phyloP scores from a whole-genome alignment of 805 yeast genomes.

The Jamesozyma lodderae region DNA sequence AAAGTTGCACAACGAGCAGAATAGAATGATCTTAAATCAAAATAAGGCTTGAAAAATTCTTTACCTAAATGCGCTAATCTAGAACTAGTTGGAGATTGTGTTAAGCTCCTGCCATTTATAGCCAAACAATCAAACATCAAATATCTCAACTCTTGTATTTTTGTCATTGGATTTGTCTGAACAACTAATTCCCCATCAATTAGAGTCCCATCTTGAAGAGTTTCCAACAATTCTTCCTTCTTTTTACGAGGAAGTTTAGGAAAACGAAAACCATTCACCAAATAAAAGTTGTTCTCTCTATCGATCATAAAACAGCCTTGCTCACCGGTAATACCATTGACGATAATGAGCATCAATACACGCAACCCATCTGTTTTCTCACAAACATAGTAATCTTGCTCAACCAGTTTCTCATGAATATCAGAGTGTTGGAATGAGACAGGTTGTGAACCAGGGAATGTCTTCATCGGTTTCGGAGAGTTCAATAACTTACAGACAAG shows the following conservation, averaged over 20 bases:
- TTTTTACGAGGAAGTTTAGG: conserved; percentile 41
- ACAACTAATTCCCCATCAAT: conserved; percentile 91
- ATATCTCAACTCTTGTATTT: conserved; percentile 60
- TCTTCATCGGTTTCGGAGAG: conserved; percentile 38
- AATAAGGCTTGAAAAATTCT: conserved; percentile 74
- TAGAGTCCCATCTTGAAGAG: conserved; percentile 77
- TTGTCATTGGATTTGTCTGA: conserved; percentile 47
- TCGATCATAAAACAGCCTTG: conserved; percentile 88
- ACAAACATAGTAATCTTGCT: conserved; percentile 84
- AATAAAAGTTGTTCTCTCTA: conserved; percentile 77
- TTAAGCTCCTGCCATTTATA: conserved; percentile 63
- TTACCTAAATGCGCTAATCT: conserved; percentile 81
- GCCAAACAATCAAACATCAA: conserved; percentile 88
- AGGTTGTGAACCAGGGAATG: conserved; percentile 93
- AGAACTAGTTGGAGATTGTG: conserved; percentile 63
- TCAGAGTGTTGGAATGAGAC: conserved; percentile 78
- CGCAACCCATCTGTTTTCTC: conserved; percentile 93
- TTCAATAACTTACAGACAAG: conserved; percentile 58
- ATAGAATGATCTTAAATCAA: conserved; percentile 51
- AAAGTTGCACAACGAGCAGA: conserved; percentile 69
- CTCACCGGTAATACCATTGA: conserved; percentile 59
- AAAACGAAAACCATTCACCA: conserved; percentile 77
- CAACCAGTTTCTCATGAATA: conserved; percentile 47
- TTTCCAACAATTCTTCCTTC: conserved; percentile 28
- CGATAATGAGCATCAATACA: conserved; percentile 60